A percentile compares a stretch with the other conserved stretches of the same genome.
These are phyloP conservation scores for Hortaea sp. DNA, from an alignment of 2,329 filamentous ascomycete genomes.

Conservation along the genomic window DNA sequence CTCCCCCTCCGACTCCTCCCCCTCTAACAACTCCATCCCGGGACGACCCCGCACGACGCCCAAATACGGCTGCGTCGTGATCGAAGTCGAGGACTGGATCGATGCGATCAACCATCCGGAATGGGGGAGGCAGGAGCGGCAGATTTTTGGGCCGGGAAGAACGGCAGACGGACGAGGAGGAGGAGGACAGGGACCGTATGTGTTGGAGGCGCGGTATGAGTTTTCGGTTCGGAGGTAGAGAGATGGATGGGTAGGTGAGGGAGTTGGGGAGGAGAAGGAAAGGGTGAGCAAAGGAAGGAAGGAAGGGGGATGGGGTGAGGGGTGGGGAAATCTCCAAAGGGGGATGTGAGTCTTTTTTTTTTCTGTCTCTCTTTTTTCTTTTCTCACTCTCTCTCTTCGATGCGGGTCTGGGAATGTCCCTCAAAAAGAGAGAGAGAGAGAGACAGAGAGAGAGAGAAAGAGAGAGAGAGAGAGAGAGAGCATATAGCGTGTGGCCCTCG, in stretches of 20 bases:
- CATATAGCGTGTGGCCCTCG: too few relatives aligned
- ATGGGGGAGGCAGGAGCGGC: slow-evolving; percentile 56
- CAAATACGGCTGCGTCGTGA: slow-evolving; percentile 73
- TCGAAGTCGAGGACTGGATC: slow-evolving; percentile 90
- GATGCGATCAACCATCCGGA: slow-evolving; percentile 89
- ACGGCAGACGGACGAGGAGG: too few relatives aligned
- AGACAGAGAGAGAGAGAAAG: too few relatives aligned
- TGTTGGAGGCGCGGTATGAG: slow-evolving; percentile 34
- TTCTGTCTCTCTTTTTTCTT: too few relatives aligned
- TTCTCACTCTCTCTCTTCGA: too few relatives aligned
- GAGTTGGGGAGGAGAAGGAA: neutral
- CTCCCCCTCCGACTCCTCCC: slow-evolving; percentile 30
- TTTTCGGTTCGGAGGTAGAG: slow-evolving; percentile 11
- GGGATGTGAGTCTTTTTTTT: too few relatives aligned
- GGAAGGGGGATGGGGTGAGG: too few relatives aligned
- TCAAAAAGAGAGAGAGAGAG: too few relatives aligned
- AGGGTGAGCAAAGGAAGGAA: too few relatives aligned
- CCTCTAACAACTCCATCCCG: slow-evolving; percentile 16
- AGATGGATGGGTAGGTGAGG: slow-evolving; percentile 1
- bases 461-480: too few relatives aligned
- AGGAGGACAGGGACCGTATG: slow-evolving; percentile 23
- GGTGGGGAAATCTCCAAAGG: too few relatives aligned
- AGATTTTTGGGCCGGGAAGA: slow-evolving; percentile 38
- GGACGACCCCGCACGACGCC: slow-evolving; percentile 52
- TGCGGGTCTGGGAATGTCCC: too few relatives aligned